Conservation (phyloP, 345 rosid genomes). For the Murraya koenigii region DNA sequence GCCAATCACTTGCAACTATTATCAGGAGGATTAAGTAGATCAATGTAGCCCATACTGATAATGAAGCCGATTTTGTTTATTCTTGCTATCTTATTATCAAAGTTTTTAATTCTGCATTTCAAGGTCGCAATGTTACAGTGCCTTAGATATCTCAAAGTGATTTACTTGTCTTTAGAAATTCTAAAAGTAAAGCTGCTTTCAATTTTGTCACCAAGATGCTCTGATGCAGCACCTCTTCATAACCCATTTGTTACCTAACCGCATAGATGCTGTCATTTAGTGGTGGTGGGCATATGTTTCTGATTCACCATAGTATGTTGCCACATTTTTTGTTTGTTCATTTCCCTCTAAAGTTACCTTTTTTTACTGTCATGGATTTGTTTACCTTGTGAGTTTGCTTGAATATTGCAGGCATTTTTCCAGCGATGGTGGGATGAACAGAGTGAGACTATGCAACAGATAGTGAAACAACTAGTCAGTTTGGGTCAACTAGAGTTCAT, state of each 20-base stretch:
- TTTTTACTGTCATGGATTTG: not conserved
- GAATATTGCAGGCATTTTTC: conserved; percentile 76
- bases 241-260: not conserved
- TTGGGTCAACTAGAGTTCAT: conserved; percentile 91
- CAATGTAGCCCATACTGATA: not conserved
- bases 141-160: not conserved
- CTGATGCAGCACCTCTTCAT: not conserved
- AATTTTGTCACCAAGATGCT: not conserved
- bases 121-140: not conserved
- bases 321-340: not conserved
- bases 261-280: not conserved
- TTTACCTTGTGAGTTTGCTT: conserved; percentile 9
- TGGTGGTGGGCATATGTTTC: conserved; percentile 1
- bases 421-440: conserved; percentile 96
- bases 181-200: not conserved
- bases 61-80: not conserved
- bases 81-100: not conserved
- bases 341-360: no score
- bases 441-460: conserved; percentile 53
- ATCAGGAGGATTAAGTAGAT: not conserved
- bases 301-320: not conserved
- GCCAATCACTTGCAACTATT: not conserved
- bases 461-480: conserved; percentile 57
- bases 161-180: not conserved
- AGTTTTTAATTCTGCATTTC: not conserved